phyloP scores from a whole-genome alignment of 176 grass and related monocot species.

The Alopecurus myosuroides region DNA sequence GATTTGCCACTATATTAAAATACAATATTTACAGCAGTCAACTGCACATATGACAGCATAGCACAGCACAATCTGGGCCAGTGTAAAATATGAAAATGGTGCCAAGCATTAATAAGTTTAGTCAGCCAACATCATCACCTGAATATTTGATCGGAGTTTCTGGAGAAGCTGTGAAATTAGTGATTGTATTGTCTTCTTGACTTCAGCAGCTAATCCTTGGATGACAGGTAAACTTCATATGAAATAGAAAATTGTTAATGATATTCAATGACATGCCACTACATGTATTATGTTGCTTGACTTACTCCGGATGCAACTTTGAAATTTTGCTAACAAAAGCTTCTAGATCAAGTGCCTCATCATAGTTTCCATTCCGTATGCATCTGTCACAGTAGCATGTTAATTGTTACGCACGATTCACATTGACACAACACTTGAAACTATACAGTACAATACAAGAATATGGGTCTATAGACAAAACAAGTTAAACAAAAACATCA shows the following conservation, averaged over 20 bases:
- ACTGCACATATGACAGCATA: neutral
- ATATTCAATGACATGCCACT: neutral
- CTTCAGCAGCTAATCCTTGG: slow-evolving; percentile 83
- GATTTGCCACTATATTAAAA: neutral
- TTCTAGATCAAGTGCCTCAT: slow-evolving; percentile 97
- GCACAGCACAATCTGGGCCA: neutral
- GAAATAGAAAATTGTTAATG: slow-evolving; percentile 43
- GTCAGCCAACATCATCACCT: slow-evolving; percentile 40
- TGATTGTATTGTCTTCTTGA: slow-evolving; percentile 93
- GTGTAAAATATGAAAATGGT: neutral
- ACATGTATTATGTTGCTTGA: slow-evolving; percentile 20
- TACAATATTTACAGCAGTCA: neutral
- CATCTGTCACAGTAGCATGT: slow-evolving; percentile 44
- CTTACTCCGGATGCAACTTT: slow-evolving; percentile 94
- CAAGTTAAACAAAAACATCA: neutral
- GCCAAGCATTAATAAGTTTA: neutral
- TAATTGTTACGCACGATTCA: neutral
- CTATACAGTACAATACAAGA: neutral
- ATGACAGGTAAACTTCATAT: slow-evolving; percentile 86
- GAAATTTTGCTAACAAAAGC: slow-evolving; percentile 84
- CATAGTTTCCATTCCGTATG: slow-evolving; percentile 99
- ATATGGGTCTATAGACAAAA: neutral
- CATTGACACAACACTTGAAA: neutral
- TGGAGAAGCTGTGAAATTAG: slow-evolving; percentile 94
- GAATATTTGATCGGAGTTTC: slow-evolving; percentile 97